phyloP scores from a whole-genome alignment of 2,329 filamentous ascomycete species.

The Fusarium tanahbumbuense region DNA sequence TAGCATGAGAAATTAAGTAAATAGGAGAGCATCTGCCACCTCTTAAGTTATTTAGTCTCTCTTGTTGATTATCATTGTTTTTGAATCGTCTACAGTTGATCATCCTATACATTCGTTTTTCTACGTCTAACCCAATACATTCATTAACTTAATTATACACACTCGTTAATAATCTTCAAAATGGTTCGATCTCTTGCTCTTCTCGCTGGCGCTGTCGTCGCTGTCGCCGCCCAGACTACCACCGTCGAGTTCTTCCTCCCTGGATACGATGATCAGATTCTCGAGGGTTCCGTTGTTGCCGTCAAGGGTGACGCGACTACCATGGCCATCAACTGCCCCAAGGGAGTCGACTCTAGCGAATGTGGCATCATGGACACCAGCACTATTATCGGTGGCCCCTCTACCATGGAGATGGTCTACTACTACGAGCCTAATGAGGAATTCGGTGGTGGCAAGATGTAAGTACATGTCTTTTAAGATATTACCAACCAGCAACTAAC shows the following conservation, averaged over 20 bases:
- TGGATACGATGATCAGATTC: constrained; percentile 32
- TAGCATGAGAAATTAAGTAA: too few relatives aligned
- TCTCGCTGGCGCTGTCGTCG: constrained; percentile 38
- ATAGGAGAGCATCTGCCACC: constrained; percentile 8
- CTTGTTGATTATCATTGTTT: constrained; percentile 2
- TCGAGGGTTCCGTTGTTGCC: constrained; percentile 49
- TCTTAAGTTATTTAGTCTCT: background rate
- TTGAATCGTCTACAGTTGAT: background rate
- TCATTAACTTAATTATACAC: constrained; percentile 33
- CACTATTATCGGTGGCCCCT: constrained; percentile 42
- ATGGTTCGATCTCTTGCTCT: constrained; percentile 46
- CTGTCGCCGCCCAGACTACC: constrained; percentile 44
- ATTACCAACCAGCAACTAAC: background rate
- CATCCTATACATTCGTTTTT: constrained; percentile 5
- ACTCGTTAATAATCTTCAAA: constrained; percentile 14
- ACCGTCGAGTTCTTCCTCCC: constrained; percentile 48
- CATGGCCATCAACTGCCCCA: constrained; percentile 45
- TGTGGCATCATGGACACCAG: constrained; percentile 46
- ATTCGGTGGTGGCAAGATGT: constrained; percentile 34
- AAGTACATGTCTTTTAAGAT: background rate
- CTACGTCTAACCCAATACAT: constrained; percentile 22
- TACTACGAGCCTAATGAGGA: constrained; percentile 12
- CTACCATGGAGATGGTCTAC: constrained; percentile 17
- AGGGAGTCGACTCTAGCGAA: constrained; percentile 28
- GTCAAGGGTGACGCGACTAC: constrained; percentile 48